Evolutionary conservation across 768 basidiomycete species (phyloP).

Genomic region (Russula olivacea): DNA sequence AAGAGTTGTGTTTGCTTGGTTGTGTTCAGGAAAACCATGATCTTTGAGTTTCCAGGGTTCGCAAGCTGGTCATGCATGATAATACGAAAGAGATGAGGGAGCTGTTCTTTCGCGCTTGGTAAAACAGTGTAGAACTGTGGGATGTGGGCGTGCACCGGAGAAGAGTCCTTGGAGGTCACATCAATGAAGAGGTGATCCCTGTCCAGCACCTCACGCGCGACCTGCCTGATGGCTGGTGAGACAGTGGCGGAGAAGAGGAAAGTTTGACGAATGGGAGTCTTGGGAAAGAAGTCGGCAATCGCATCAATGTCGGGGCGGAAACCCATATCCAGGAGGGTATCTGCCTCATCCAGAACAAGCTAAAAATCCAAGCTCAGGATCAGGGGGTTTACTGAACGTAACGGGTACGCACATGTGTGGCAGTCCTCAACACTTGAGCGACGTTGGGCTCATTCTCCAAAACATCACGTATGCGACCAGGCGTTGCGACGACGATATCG

Average conservation of each 20-base stretch:
- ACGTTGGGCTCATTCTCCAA: slow-evolving; percentile 55
- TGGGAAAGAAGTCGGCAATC: slow-evolving; percentile 59
- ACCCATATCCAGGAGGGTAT: slow-evolving; percentile 87
- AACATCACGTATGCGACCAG: slow-evolving; percentile 79
- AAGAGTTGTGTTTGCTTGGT: slow-evolving; percentile 81
- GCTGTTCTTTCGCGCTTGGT: slow-evolving; percentile 54
- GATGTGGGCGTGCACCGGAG: slow-evolving; percentile 67
- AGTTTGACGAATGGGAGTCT: slow-evolving; percentile 67
- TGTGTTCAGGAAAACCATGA: slow-evolving; percentile 79
- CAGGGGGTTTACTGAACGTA: background rate
- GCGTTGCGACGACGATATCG: slow-evolving; percentile 85
- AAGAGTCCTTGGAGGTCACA: slow-evolving; percentile 53
- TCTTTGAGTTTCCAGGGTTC: slow-evolving; percentile 61
- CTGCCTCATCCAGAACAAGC: slow-evolving; percentile 91
- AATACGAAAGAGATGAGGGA: slow-evolving; percentile 74
- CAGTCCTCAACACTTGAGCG: slow-evolving; percentile 43
- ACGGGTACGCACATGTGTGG: slow-evolving; percentile 49
- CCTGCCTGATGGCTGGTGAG: slow-evolving; percentile 59
- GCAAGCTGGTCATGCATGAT: slow-evolving; percentile 83
- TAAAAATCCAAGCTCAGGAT: slow-evolving; percentile 30
- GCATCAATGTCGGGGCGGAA: slow-evolving; percentile 82
- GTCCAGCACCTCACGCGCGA: slow-evolving; percentile 57
- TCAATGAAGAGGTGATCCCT: slow-evolving; percentile 66
- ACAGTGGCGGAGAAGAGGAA: slow-evolving; percentile 91
- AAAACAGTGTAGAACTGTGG: slow-evolving; percentile 80